Conservation (phyloP, 768 basidiomycete species). For the Erythrobasidium yunnanense region DNA sequence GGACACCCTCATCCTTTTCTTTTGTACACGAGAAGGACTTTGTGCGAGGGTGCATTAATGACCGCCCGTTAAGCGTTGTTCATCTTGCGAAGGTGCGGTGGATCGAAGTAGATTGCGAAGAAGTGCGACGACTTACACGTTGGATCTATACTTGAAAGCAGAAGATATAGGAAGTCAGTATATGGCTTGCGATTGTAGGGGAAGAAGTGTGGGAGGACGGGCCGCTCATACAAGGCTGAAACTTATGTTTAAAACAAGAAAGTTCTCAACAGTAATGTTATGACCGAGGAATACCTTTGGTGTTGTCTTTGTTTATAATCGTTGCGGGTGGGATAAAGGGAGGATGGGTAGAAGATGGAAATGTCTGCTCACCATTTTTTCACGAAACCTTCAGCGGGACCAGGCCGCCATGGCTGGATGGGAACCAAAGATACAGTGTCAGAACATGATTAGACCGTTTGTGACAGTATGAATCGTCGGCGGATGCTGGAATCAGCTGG, state of each 20-base stretch:
- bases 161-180: not conserved
- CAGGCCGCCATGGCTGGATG: too few relatives aligned
- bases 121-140: not conserved
- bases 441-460: too few relatives aligned
- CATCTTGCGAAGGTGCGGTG: conserved; percentile 13
- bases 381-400: too few relatives aligned
- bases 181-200: not conserved
- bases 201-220: not conserved
- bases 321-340: not conserved
- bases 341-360: not conserved
- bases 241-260: conserved; percentile 18
- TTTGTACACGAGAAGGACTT: conserved; percentile 16
- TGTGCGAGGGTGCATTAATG: conserved; percentile 12
- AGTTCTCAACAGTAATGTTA: conserved; percentile 18
- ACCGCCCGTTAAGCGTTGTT: conserved; percentile 29
- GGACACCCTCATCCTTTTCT: conserved; percentile 1
- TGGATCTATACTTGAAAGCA: not conserved
- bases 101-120: not conserved
- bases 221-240: conserved; percentile 28
- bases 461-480: too few relatives aligned
- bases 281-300: conserved; percentile 27
- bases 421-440: too few relatives aligned
- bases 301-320: conserved; percentile 15
- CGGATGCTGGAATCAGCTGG: too few relatives aligned
- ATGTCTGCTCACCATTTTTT: not conserved